Conservation (phyloP, 352 stramenopile genomes). For the Nothophytophthora sp. region DNA sequence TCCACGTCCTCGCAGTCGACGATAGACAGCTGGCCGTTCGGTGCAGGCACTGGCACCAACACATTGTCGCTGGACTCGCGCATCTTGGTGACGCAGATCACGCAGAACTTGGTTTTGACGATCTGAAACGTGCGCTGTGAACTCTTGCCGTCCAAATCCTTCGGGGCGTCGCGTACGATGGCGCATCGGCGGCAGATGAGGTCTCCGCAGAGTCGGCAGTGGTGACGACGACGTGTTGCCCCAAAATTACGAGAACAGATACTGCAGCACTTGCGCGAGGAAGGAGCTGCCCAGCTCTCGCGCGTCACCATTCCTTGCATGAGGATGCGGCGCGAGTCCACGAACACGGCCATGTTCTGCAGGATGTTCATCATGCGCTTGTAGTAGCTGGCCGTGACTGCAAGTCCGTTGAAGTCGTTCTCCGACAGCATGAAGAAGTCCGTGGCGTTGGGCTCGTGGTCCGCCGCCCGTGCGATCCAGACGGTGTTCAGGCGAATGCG, state of each 20-base stretch:
- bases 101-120: slow-evolving; percentile 71
- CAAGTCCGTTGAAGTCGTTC: slow-evolving; percentile 54
- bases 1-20: slow-evolving; percentile 18
- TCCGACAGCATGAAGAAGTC: slow-evolving; percentile 66
- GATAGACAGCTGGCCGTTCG: slow-evolving; percentile 24
- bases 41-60: slow-evolving; percentile 19
- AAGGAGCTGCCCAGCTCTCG: slow-evolving; percentile 50
- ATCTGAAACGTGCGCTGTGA: slow-evolving; percentile 50
- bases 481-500: slow-evolving; percentile 55
- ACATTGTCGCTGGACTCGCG: slow-evolving; percentile 29
- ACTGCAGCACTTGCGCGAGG: slow-evolving; percentile 50
- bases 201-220: slow-evolving; percentile 80
- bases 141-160: slow-evolving; percentile 15
- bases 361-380: slow-evolving; percentile 63
- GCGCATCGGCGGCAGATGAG: slow-evolving; percentile 76
- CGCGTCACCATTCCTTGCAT: slow-evolving; percentile 47
- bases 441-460: slow-evolving; percentile 35
- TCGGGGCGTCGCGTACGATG: slow-evolving; percentile 52
- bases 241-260: slow-evolving; percentile 68
- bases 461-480: slow-evolving; percentile 42
- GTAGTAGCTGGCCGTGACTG: slow-evolving; percentile 38
- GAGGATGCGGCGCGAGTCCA: slow-evolving; percentile 64
- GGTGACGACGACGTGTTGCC: slow-evolving; percentile 64
- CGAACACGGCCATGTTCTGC: slow-evolving; percentile 57
- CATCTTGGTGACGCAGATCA: slow-evolving; percentile 66